Evolutionary conservation across 495 filamentous ascomycete genomes (phyloP).

Genomic region (Trichoderma erinaceum): DNA sequence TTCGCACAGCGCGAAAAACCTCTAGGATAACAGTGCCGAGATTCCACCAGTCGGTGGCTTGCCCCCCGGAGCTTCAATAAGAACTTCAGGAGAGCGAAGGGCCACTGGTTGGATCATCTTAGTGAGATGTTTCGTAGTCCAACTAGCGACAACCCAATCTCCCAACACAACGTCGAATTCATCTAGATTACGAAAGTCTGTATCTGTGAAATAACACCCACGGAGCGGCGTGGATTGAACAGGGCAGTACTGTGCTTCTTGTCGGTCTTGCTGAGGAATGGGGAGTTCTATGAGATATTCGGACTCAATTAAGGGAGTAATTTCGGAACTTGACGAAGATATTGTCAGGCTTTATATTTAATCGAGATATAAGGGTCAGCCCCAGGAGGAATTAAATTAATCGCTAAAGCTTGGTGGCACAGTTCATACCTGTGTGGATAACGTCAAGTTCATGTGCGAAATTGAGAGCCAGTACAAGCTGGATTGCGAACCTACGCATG

Average conservation of each 20-base stretch:
- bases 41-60: conserved; percentile 22
- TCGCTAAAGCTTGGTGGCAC: background rate
- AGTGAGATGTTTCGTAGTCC: conserved; percentile 23
- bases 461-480: background rate
- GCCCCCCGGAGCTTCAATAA: conserved; percentile 29
- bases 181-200: no score
- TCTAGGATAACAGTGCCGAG: background rate
- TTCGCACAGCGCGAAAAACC: background rate
- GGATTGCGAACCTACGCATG: background rate
- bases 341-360: background rate
- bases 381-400: background rate
- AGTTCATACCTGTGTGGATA: background rate
- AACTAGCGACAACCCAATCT: conserved; percentile 31
- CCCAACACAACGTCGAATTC: conserved; percentile 20
- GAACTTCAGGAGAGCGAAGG: conserved; percentile 28
- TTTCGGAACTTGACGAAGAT: background rate
- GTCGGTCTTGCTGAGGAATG: background rate
- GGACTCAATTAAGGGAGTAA: background rate
- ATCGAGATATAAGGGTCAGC: background rate
- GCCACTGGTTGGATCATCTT: conserved; percentile 28
- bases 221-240: background rate
- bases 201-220: background rate
- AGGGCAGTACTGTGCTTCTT: background rate
- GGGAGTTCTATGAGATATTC: background rate
- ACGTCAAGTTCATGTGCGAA: background rate